Conservation (phyloP, 2,329 filamentous ascomycete species). For the Diaporthe eres region DNA sequence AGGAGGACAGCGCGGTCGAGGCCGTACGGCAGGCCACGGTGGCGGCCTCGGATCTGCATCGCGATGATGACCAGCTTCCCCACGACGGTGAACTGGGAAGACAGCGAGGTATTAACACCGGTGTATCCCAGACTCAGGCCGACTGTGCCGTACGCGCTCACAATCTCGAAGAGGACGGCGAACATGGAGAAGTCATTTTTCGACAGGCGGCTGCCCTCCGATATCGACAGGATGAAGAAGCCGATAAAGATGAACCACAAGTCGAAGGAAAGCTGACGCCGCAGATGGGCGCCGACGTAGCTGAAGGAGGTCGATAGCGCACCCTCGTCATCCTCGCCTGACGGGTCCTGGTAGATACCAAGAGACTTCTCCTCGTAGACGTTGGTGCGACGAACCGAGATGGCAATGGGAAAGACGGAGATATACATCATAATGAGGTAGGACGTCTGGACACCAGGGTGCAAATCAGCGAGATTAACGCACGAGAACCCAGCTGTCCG, state of each 20-base stretch:
- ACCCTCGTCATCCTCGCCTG: slow-evolving; percentile 62
- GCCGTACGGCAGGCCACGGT: slow-evolving; percentile 77
- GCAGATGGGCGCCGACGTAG: slow-evolving; percentile 92
- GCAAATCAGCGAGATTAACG: slow-evolving; percentile 81
- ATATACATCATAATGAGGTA: slow-evolving; percentile 99
- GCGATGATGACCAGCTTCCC: slow-evolving; percentile 78
- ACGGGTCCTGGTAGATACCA: slow-evolving; percentile 71
- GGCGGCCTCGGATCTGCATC: slow-evolving; percentile 78
- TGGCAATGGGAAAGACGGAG: slow-evolving; percentile 95
- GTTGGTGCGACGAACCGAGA: slow-evolving; percentile 93
- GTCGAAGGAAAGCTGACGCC: slow-evolving; percentile 95
- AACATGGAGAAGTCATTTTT: slow-evolving; percentile 76
- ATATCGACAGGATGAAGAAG: slow-evolving; percentile 91
- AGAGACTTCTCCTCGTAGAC: slow-evolving; percentile 94
- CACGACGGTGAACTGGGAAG: slow-evolving; percentile 82
- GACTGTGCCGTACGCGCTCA: slow-evolving; percentile 95
- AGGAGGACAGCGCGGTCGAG: slow-evolving; percentile 73
- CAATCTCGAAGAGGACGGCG: slow-evolving; percentile 83
- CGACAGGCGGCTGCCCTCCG: slow-evolving; percentile 82
- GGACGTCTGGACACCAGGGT: slow-evolving; percentile 92
- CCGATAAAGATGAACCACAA: slow-evolving; percentile 97
- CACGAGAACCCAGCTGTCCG: slow-evolving; percentile 92
- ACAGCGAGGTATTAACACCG: slow-evolving; percentile 82
- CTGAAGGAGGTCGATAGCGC: slow-evolving; percentile 75
- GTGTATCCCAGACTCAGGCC: slow-evolving; percentile 90